Evolutionary conservation across 1,139 yeast species (phyloP), one percentile per base, ranked within the genome.

Genomic region (Zygotorulaspora mrakii): DNA sequence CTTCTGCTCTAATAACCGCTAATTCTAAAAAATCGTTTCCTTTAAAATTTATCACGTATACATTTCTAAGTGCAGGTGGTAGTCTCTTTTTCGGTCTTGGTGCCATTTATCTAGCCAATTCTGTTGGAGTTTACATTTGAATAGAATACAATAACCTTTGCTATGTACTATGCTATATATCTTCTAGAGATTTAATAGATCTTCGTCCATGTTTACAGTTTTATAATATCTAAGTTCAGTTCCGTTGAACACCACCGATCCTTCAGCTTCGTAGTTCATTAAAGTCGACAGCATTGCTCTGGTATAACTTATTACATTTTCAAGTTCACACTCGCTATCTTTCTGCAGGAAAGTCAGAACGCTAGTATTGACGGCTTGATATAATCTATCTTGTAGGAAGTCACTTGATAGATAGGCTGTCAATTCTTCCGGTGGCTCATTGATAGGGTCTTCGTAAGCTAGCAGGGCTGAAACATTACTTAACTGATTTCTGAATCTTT

Each of bases 391-490:
- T 31, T 57, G 57, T 17, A 59, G 40, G 36, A 48, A 60, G 16
- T 58, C 59, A 5, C 48, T 45, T 1, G 58, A 46, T 11, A 60
- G 35, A 31, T 51, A 57, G 5, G 45, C 41, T 1, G 57, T 39
- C 14, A 59, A 28, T 24, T 57, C 63, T 5, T 49, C 54, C 18
- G 58, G 58, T 4, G 60, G 57, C 31, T 60, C 62, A 7, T 42
- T 43, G 2, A 49, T 29, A 1, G 80, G 79, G 41, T 76, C 66
- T 8, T 70, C 69, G 47, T 72, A 78, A 3, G 82, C 80, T 39
- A 79, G 53, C 16, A 79, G 54, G 4, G 76, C 65, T 17, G 76
- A 74, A 1, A 76, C 62, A 31, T 70, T 69, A 49, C 64, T 58
- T 50, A 73, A 43, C 50, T 64, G 54, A 8, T 58, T 59, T 32